Evolutionary conservation across 129 eudicot species (phyloP).

Genomic region (Logfia minima): DNA sequence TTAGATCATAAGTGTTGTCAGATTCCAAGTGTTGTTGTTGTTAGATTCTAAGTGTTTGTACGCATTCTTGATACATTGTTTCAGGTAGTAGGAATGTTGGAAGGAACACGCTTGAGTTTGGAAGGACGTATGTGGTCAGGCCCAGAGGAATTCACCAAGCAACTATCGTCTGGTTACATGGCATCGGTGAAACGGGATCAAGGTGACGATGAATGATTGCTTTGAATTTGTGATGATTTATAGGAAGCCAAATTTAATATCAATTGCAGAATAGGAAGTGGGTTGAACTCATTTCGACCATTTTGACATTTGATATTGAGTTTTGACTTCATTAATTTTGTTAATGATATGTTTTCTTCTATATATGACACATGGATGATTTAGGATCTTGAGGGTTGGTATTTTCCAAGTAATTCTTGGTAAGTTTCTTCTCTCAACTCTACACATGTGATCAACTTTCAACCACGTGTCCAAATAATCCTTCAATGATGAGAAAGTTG

Average conservation of each 20-base stretch:
- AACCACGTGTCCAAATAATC: slow-evolving; percentile 25
- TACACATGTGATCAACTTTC: slow-evolving; percentile 15
- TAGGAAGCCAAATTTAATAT: slow-evolving; percentile 32
- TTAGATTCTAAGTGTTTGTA: slow-evolving; percentile 18
- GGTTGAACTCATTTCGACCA: slow-evolving; percentile 34
- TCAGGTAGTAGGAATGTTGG: slow-evolving; percentile 58
- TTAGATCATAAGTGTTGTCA: no score
- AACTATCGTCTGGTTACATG: slow-evolving; percentile 89
- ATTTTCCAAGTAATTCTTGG: slow-evolving; percentile 24
- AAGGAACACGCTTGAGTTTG: slow-evolving; percentile 59
- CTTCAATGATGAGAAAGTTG: neutral
- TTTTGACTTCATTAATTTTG: slow-evolving; percentile 23
- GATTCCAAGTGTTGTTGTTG: no score
- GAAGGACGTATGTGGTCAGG: slow-evolving; percentile 83
- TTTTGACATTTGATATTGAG: slow-evolving; percentile 41
- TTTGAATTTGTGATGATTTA: slow-evolving; percentile 36
- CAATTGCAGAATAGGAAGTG: slow-evolving; percentile 37
- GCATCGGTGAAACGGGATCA: slow-evolving; percentile 77
- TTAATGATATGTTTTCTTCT: slow-evolving; percentile 28
- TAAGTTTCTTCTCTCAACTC: slow-evolving; percentile 23
- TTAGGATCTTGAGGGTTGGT: slow-evolving; percentile 30
- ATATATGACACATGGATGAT: slow-evolving; percentile 33
- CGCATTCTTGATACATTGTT: slow-evolving; percentile 27
- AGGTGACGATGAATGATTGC: slow-evolving; percentile 56
- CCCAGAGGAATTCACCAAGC: slow-evolving; percentile 85